These are phyloP conservation scores for Cryptococcus sp. DNA, from an alignment of 1,284 basidiomycete species.

Conservation along the genomic window DNA sequence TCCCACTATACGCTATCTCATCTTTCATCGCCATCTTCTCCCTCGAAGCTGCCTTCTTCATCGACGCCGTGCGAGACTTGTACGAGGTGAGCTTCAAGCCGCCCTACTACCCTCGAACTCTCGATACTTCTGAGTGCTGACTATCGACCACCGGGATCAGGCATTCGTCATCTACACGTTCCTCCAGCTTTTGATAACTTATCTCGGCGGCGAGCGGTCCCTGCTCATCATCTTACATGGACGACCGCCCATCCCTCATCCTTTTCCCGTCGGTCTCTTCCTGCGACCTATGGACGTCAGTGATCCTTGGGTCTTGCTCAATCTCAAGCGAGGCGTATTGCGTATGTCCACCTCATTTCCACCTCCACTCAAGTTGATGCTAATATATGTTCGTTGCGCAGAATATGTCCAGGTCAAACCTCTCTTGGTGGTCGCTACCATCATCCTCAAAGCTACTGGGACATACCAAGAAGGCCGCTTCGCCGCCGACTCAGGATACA, in stretches of 20 bases:
- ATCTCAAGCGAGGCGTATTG: conserved; percentile 89
- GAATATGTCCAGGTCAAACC: conserved; percentile 99
- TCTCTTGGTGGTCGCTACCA: conserved; percentile 76
- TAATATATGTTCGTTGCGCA: conserved; percentile 46
- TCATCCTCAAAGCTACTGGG: conserved; percentile 81
- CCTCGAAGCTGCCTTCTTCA: conserved; percentile 91
- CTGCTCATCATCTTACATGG: conserved; percentile 89
- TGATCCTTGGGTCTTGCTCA: conserved; percentile 91
- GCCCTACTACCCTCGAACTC: neutral
- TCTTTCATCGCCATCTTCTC: conserved; percentile 94
- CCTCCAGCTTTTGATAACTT: conserved; percentile 76
- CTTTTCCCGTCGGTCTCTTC: conserved; percentile 81
- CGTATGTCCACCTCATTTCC: conserved; percentile 63
- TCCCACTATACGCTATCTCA: conserved; percentile 87
- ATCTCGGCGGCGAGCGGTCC: conserved; percentile 90
- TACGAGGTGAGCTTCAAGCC: conserved; percentile 72
- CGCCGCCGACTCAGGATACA: conserved; percentile 80
- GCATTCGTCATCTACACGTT: conserved; percentile 97
- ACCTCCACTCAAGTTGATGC: neutral
- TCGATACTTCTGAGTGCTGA: conserved; percentile 9
- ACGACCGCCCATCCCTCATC: conserved; percentile 78
- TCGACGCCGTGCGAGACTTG: conserved; percentile 90
- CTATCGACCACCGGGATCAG: conserved; percentile 53
- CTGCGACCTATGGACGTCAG: conserved; percentile 74
- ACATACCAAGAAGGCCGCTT: conserved; percentile 91